phyloP scores from a whole-genome alignment of 2,329 filamentous ascomycete genomes.

The Penicillium rolfsii region DNA sequence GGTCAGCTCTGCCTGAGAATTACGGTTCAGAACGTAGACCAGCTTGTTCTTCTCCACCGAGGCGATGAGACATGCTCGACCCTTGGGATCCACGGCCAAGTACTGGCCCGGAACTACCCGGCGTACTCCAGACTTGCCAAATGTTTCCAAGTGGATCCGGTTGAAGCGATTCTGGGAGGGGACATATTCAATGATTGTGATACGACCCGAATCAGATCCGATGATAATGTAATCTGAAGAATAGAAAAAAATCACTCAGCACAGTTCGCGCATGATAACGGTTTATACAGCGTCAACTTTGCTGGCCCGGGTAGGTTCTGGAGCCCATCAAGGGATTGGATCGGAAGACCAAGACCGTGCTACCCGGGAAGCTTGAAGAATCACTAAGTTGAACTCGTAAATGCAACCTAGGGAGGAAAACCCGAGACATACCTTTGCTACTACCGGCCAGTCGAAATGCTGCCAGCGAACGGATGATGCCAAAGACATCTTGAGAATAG shows the following conservation, averaged over 20 bases:
- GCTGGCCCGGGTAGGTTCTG: conserved; percentile 40
- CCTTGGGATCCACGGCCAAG: conserved; percentile 91
- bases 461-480: conserved; percentile 86
- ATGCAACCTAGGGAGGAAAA: conserved; percentile 20
- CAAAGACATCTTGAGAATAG: conserved; percentile 91
- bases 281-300: conserved; percentile 35
- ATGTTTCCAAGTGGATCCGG: conserved; percentile 92
- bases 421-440: conserved; percentile 77
- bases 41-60: conserved; percentile 99
- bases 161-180: conserved; percentile 84
- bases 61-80: conserved; percentile 89
- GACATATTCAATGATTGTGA: conserved; percentile 90
- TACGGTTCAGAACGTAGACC: conserved; percentile 96
- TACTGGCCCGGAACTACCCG: conserved; percentile 96
- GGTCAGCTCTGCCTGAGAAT: conserved; percentile 89
- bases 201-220: conserved; percentile 91
- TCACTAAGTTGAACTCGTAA: conserved; percentile 68
- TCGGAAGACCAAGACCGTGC: conserved; percentile 47
- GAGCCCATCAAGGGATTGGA: conserved; percentile 34
- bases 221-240: conserved; percentile 87
- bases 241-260: conserved; percentile 46
- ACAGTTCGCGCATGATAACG: conserved; percentile 34
- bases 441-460: conserved; percentile 91
- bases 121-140: conserved; percentile 93
- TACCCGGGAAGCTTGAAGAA: conserved; percentile 64